Percentiles rank a stretch among this genome's conserved stretches.
Conservation (phyloP, 192 early-diverging fungal genomes). For the Martensiomyces pterosporus region DNA sequence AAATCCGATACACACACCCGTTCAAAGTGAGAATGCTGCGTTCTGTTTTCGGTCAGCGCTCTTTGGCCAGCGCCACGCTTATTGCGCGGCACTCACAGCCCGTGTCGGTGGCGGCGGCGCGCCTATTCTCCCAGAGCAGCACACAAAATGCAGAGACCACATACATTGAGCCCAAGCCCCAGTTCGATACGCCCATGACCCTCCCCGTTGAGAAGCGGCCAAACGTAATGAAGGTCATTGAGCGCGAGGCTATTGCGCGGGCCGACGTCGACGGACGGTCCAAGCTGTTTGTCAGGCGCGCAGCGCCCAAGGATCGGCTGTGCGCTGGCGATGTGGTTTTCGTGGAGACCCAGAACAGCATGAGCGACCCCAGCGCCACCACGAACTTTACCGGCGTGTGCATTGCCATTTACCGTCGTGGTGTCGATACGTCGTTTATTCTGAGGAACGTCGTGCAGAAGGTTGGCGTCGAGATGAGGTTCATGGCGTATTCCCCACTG, state of each 20-base stretch:
- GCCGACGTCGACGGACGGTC: slow-evolving; percentile 56
- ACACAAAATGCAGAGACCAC: background rate
- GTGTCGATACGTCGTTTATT: slow-evolving; percentile 71
- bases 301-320: slow-evolving; percentile 53
- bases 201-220: slow-evolving; percentile 41
- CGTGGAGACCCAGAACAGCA: slow-evolving; percentile 65
- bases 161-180: slow-evolving; percentile 49
- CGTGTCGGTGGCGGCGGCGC: too few species aligned
- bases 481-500: slow-evolving; percentile 70
- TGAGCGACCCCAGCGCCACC: slow-evolving; percentile 42
- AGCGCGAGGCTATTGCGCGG: slow-evolving; percentile 58
- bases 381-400: slow-evolving; percentile 69
- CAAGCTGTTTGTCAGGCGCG: slow-evolving; percentile 59
- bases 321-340: slow-evolving; percentile 61
- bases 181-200: slow-evolving; percentile 36
- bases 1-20: too few species aligned
- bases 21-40: background rate
- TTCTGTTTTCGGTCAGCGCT: background rate
- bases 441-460: slow-evolving; percentile 73
- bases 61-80: background rate
- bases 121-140: too few species aligned
- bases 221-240: slow-evolving; percentile 64
- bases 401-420: slow-evolving; percentile 68
- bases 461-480: slow-evolving; percentile 73
- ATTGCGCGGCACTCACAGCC: background rate